Base-by-base conservation (phyloP, 345 rosid genomes). In the Schrenkiella parvula region DNA sequence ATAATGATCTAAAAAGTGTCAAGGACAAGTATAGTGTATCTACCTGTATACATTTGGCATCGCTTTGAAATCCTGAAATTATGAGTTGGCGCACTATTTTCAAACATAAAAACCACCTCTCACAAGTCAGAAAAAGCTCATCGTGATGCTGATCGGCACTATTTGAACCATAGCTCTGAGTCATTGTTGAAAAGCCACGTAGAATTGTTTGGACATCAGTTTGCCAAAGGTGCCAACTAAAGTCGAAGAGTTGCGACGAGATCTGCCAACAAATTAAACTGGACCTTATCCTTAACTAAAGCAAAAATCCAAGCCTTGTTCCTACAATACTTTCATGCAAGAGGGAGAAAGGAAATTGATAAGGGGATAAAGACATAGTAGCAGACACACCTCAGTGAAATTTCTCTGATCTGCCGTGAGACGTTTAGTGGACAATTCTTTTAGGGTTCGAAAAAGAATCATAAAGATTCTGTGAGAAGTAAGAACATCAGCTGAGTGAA, bases 161-260 rank as follows among this genome's bases (percentile, higher is more conserved):
- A 82, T 80, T 84, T 62, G 88, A 64, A 75, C 77, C 82, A 75
- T 75, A 82, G 84, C 74, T 76, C 78, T 83, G 88, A 52, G 78
- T 56, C 73, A 88, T 82, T 25, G 87, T 64, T n/a, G 90, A 82
- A 76, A 95, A 88, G 51, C 95, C 91, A 59, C 68, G 84, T 64
- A 89, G 80, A 75, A 95, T 95, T 31, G 87, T 84, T 78, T 89
- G 95, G 73, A 87, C 85, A 85, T 95, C 97, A 73, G 84, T 89
- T 79, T 91, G 91, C 99, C 99, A 95, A 58, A 95, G 95, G 81
- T 76, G 88, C 95, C 97, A 95, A 82, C 95, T 71, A 75, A 83
- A 88, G 72, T 87, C 87, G 72, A 95, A 89, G 68, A 91, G 80
- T 73, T 85, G 96, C 55, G 92, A 87, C 21, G 98, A 83, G 83